Conservation (phyloP, 2,329 filamentous ascomycete species). For the Microdochium trichocladiopsis region DNA sequence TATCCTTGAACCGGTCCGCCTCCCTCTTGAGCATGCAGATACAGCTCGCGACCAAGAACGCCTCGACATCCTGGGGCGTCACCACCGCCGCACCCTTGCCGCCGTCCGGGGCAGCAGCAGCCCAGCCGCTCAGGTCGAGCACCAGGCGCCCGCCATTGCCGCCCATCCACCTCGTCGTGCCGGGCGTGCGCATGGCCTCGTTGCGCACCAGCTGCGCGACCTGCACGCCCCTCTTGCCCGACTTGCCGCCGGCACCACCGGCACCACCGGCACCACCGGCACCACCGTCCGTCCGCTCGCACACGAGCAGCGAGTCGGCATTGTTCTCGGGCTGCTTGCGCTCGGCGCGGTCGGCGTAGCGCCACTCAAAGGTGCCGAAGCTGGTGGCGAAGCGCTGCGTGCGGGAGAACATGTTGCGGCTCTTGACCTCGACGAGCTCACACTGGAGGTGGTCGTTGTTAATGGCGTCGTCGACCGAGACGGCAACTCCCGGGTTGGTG, state of each 20-base stretch:
- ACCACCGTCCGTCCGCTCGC: conserved; percentile 2
- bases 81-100: not conserved
- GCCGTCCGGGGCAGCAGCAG: not conserved
- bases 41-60: conserved; percentile 5
- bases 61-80: conserved; percentile 3
- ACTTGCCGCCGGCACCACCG: not conserved
- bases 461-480: no score
- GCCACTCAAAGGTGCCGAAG: conserved; percentile 7
- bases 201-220: conserved; percentile 7
- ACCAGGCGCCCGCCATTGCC: conserved; percentile 7
- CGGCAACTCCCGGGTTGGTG: no score
- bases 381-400: conserved; percentile 3
- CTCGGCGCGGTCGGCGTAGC: conserved; percentile 6
- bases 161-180: conserved; percentile 3
- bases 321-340: not conserved
- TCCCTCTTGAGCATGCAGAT: conserved; percentile 7
- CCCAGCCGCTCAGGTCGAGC: conserved; percentile 5
- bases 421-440: no score
- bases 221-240: not conserved
- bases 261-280: not conserved
- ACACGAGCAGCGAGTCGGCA: conserved; percentile 6
- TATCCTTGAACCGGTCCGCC: conserved; percentile 4
- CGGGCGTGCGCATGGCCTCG: conserved; percentile 4
- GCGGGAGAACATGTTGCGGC: conserved; percentile 2
- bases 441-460: no score